phyloP scores from a whole-genome alignment of 345 rosid genomes.

The Camelina neglecta region DNA sequence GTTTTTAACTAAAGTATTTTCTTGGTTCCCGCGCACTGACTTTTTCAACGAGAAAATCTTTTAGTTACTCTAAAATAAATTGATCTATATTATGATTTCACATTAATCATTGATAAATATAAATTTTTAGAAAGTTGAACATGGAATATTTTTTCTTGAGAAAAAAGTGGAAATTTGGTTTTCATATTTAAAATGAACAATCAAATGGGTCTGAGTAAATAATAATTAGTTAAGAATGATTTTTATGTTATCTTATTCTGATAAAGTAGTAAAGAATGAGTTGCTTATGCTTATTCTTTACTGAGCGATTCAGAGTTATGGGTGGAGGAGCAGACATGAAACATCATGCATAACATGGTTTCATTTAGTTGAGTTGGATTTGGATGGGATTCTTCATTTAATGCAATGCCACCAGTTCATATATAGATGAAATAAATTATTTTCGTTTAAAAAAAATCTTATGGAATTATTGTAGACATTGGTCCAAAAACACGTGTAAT shows the following conservation, averaged over 20 bases:
- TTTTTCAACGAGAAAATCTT: background rate
- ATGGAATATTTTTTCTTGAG: too few relatives aligned
- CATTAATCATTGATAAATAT: background rate
- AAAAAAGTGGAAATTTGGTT: background rate
- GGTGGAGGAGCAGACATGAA: conserved; percentile 35
- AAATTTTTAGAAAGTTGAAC: background rate
- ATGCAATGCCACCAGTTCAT: conserved; percentile 25
- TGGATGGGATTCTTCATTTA: conserved; percentile 36
- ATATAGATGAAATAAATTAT: conserved; percentile 6
- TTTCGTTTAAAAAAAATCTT: background rate
- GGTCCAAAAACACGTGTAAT: conserved; percentile 42
- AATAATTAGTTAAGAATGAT: background rate
- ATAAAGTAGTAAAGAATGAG: background rate
- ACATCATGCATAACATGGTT: conserved; percentile 28
- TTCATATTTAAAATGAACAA: background rate
- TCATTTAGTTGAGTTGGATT: conserved; percentile 39
- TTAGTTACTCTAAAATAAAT: background rate
- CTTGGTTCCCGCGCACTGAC: background rate
- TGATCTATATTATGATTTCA: background rate
- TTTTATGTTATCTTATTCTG: too few relatives aligned
- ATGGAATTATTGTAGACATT: conserved; percentile 32
- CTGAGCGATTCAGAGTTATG: conserved; percentile 30
- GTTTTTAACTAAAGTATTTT: conserved; percentile 28
- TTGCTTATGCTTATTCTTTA: conserved; percentile 26
- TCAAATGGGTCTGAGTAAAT: background rate